A percentile compares a stretch with the other conserved stretches of the same genome.
These are phyloP conservation scores for Hypoxylon rickii DNA, from an alignment of 495 filamentous ascomycete species.

Conservation along the genomic window DNA sequence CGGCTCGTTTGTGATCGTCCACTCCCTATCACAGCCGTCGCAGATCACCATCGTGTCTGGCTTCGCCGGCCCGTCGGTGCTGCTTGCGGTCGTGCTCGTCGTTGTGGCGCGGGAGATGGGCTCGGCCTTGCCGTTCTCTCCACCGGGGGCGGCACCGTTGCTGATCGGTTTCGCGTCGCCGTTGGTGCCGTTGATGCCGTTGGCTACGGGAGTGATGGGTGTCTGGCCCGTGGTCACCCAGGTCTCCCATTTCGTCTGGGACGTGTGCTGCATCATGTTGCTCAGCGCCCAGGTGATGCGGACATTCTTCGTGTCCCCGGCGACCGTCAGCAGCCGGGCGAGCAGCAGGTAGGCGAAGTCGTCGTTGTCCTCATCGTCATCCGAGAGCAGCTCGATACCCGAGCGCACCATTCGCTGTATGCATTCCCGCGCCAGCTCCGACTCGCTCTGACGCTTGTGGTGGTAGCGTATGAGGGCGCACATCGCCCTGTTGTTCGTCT, in stretches of 20 bases:
- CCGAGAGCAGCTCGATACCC: constrained; percentile 47
- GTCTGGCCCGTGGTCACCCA: constrained; percentile 38
- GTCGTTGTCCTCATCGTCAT: constrained; percentile 51
- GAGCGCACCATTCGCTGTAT: constrained; percentile 40
- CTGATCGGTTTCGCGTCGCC: not conserved
- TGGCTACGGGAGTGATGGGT: no score
- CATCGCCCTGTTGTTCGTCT: constrained; percentile 13
- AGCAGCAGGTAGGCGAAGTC: constrained; percentile 43
- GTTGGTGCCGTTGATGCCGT: not conserved
- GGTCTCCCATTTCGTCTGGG: constrained; percentile 38
- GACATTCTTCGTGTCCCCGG: constrained; percentile 36
- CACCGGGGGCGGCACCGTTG: not conserved
- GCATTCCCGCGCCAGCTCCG: constrained; percentile 34
- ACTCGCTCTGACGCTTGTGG: constrained; percentile 37
- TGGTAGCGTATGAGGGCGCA: constrained; percentile 35
- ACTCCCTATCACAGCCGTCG: constrained; percentile 32
- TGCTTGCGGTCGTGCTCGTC: not conserved
- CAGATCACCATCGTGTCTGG: constrained; percentile 27
- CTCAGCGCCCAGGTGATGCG: constrained; percentile 29
- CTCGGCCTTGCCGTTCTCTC: not conserved
- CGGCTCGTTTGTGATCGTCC: constrained; percentile 26
- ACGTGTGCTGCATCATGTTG: constrained; percentile 25
- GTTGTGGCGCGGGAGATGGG: not conserved
- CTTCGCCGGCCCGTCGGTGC: constrained; percentile 12
- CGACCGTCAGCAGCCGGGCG: constrained; percentile 29